Evolutionary conservation across 768 basidiomycete species (phyloP), one percentile per base, ranked within the genome.

Genomic region (Omphalotus guepiniiformis): DNA sequence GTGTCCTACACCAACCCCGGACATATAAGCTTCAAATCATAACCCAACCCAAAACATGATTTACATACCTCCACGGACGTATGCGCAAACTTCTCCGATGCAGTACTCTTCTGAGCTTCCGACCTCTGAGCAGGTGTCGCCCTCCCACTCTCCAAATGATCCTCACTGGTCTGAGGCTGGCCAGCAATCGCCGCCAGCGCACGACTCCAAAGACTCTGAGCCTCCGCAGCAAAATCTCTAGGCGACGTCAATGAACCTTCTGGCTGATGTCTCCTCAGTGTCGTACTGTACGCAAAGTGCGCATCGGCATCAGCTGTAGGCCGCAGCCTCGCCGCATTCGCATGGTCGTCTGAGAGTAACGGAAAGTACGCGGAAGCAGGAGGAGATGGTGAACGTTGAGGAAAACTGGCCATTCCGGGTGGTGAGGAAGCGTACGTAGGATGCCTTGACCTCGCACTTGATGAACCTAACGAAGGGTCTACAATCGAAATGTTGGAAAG

Each of bases 241-340:
- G 80, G 76, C n/a, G 77, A 70, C 8, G 66, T 59, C 30, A 78
- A 58, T 8, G 60, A 53, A 0, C 72, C 68, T 16, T 84, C 81
- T 0, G 67, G 65, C 18, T 76, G 73, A 50, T 91, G 89, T 46
- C 89, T 63, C 23, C 88, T 69, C 16, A 92, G 71, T 0, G 85
- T 88, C 0, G 88, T 91, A 55, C 86, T 89, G 63, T 88, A 91
- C 1, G 88, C 83, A 57, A 92, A 92, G 58, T 92, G 89, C 3
- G 78, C 62, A 25, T 76, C 73, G 1, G 89, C 86, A 42, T 80
- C 82, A 0, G 84, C 72, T 0, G 79, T 72, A 0, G 83, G 80
- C 27, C 79, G 73, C 8, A 83, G 70, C 51, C 79, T 73, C 12
- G 69, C 44, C 18, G 26, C 65, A 39, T 66, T 64, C 36, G 70